phyloP scores from a whole-genome alignment of 805 yeast species.

The Cyberlindnera meyerae region DNA sequence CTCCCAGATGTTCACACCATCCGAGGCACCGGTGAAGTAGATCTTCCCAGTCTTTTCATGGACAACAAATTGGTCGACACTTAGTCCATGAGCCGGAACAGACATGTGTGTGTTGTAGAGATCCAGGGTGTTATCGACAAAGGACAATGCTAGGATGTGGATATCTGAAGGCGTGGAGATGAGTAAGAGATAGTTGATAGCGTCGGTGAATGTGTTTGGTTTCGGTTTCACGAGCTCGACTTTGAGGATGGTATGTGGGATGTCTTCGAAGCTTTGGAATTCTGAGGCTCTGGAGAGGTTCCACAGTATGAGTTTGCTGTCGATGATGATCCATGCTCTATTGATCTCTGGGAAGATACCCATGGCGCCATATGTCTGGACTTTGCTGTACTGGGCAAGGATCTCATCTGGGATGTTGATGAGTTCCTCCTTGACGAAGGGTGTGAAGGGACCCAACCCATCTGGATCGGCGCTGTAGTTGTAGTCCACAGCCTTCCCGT shows the following conservation, averaged over 20 bases:
- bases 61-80: conserved; percentile 56
- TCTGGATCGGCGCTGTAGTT: conserved; percentile 52
- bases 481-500: conserved; percentile 60
- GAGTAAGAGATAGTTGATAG: conserved; percentile 66
- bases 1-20: conserved; percentile 82
- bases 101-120: conserved; percentile 79
- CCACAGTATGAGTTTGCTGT: conserved; percentile 82
- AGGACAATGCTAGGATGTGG: conserved; percentile 69
- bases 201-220: conserved; percentile 70
- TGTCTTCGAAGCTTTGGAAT: conserved; percentile 76
- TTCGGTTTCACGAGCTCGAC: conserved; percentile 81
- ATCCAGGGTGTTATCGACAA: conserved; percentile 48
- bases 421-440: conserved; percentile 68
- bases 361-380: conserved; percentile 65
- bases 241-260: conserved; percentile 69
- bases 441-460: conserved; percentile 50
- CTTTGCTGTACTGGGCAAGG: conserved; percentile 62
- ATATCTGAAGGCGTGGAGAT: conserved; percentile 79
- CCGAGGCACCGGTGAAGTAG: conserved; percentile 77
- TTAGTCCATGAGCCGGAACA: conserved; percentile 74
- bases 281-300: conserved; percentile 60
- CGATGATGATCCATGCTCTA: conserved; percentile 83
- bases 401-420: conserved; percentile 77
- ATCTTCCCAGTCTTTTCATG: conserved; percentile 69
- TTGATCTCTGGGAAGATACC: conserved; percentile 79